Evolutionary conservation across 1,284 basidiomycete species (phyloP), one percentile per base, ranked within the genome.

Genomic region (Exobasidium cylindrosporum): DNA sequence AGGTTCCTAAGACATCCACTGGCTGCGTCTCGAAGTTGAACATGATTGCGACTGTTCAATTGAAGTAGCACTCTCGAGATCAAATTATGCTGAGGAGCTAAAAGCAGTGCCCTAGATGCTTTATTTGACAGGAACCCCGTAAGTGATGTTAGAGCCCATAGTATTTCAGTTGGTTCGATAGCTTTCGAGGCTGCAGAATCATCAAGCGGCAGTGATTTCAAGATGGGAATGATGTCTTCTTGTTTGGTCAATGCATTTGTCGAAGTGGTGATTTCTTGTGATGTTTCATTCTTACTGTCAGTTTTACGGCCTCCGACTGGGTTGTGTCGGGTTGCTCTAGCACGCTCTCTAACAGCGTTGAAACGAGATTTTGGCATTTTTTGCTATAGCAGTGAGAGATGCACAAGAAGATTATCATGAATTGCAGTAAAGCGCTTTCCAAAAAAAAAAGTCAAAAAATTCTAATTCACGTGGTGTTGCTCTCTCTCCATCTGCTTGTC

Each of bases 1-100:
- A 79, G 64, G 46, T 78, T 79, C 49, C 76, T 70, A n/a, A 79
- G 67, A 1, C 70, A 70, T 23, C 76, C 75, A 32, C 71, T 70
- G 6, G 77, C 77, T 63, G 77, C 76, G n/a, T 67, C 60, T 46
- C 71, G 67, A 23, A 76, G 66, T 32, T 76, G 71, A 44, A 55
- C 30, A 4, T 26, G 53, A 50, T 26, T 28, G 4, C 47, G 21
- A 13, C 26, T 50, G 5, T 70, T 57, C 30, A 78, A 68, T 26
- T 69, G 72, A 21, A 65, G 63, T 21, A 78, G 30, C 6, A 78
- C 61, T 26, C 77, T 64, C n/a, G 57, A 63, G 26, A 76, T 54
- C 21, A 78, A 64, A 43, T 66, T 63, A 10, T 69, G 61, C 47
- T 77, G 67, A 28, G 69, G 65, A 21, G 74, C 66, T 1, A 70